Base-by-base conservation (phyloP, 1,139 yeast species). In the Pneumocystis murina region DNA sequence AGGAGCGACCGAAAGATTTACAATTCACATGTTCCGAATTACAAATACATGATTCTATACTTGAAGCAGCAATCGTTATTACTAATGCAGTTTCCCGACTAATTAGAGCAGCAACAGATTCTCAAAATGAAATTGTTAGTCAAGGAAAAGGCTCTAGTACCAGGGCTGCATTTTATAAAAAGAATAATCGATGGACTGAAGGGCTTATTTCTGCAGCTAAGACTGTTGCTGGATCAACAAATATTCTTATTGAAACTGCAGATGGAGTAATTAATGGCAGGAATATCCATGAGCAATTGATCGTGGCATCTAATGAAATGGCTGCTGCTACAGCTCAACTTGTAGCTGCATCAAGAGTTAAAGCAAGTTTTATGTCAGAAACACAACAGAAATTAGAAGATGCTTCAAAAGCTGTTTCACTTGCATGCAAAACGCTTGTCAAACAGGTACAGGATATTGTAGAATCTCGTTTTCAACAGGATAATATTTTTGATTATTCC, bases 271-370 rank as follows among this genome's bases (percentile, higher is more conserved):
- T 89, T 61, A 79, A 81, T 63, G 80, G 81, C 10, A 74, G 75
- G 28, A 84, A 85, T 69, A 78, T 89, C 0, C 90, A 85, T 66
- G 96, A 90, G 72, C 89, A 89, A 74, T 80, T 89, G 67, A 86
- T 89, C 69, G 96, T 89, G 48, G 94, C 96, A 0, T 87, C 95
- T 0, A 88, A 87, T 71, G 95, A 89, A 72, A 96, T 90, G 30
- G 94, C 95, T 0, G 92, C 96, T 0, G 86, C 96, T 0, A 89
- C 96, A 0, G 95, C 95, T 1, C 97, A 89, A 76, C 79, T 89
- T 63, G 96, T 90, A 8, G 92, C 96, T 5, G 95, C 96, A 0
- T 86, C 96, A 0, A 81, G 96, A 70, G 96, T 88, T 48, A 88
- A 88, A 74, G 90, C 95, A 0, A 81, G 85, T 62, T 83, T 83